These are phyloP conservation scores for Xylaria polymorpha DNA, from an alignment of 2,329 filamentous ascomycete genomes.

Conservation along the genomic window DNA sequence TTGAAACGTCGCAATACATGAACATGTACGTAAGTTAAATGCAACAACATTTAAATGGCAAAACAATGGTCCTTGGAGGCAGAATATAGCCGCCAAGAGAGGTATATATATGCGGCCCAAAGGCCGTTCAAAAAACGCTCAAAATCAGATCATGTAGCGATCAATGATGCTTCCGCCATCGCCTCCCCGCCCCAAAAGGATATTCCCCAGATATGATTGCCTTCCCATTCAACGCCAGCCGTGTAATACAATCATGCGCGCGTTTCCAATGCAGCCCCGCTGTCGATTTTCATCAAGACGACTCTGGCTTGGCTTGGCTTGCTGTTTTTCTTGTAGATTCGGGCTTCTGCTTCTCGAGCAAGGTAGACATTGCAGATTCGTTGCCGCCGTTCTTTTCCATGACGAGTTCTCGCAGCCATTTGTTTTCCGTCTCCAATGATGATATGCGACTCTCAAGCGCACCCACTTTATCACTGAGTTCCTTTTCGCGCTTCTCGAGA, in stretches of 20 bases:
- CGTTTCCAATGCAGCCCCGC: constrained; percentile 22
- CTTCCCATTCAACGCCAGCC: constrained; percentile 36
- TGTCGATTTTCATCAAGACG: constrained; percentile 20
- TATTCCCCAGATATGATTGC: constrained; percentile 23
- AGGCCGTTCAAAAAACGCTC: constrained; percentile 13
- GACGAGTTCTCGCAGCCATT: constrained; percentile 69
- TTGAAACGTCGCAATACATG: background rate
- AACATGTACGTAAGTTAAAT: background rate
- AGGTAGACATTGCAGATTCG: constrained; percentile 61
- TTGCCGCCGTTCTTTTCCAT: constrained; percentile 81
- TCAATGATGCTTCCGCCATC: constrained; percentile 14
- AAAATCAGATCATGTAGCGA: constrained; percentile 26
- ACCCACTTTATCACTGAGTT: constrained; percentile 83
- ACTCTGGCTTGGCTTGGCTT: constrained; percentile 37
- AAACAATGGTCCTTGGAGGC: constrained; percentile 18
- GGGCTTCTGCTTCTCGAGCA: constrained; percentile 63
- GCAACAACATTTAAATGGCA: background rate
- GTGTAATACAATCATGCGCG: constrained; percentile 38
- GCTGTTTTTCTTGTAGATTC: constrained; percentile 45
- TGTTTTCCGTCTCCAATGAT: constrained; percentile 67
- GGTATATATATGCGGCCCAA: constrained; percentile 33
- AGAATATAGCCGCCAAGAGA: constrained; percentile 33
- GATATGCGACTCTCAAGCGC: constrained; percentile 77
- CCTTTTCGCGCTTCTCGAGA: constrained; percentile 82
- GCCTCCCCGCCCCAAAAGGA: constrained; percentile 23